Base-by-base conservation (phyloP, 2,329 filamentous ascomycete genomes). In the Botrytis pseudocinerea region DNA sequence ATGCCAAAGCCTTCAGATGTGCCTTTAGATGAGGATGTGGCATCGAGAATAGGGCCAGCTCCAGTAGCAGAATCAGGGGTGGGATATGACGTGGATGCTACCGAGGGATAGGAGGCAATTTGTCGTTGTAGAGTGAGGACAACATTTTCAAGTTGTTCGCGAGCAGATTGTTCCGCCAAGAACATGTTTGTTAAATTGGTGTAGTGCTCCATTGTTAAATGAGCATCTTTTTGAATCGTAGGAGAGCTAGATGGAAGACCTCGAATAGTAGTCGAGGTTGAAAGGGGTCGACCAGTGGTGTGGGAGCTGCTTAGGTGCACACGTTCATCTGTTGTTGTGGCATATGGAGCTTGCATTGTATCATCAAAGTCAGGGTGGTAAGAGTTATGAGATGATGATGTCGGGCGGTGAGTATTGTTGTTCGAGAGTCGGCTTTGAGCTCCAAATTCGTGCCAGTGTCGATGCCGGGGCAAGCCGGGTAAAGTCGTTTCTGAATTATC, bases 151-250 rank as follows among this genome's bases (percentile, higher is more conserved):
- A 91, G 84, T 6, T 84, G 82, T 72, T 85, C 83, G 8, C 89
- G 85, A 8, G 87, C 87, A 0, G 84, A 84, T 40, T 88, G 87
- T 78, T 91, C 89, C 1, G 84, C 83, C 73, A 89, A 84, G 40
- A 91, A 82, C 72, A 90, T 83, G 25, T 84, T 83, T 42, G 86
- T 79, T 25, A 91, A 82, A 2, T 83, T 84, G 10, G 83, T 82
- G 74, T 87, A 87, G 68, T 88, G 84, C 66, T 88, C 85, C 79
- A 32, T 83, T 74, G 78, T 78, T 73, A 78, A 35, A 78, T 77
- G 25, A 74, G 76, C 59, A 76, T 78, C 78, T 66, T 78, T 78
- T 22, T 76, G 74, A 18, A 75, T 72, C 2, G 77, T 78, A 28
- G 78, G 79, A 64, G 80, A 79, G 66, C 75, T 77, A 6, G 79